Evolutionary conservation across 352 stramenopile genomes (phyloP).

Genomic region (Bremia lactucae): DNA sequence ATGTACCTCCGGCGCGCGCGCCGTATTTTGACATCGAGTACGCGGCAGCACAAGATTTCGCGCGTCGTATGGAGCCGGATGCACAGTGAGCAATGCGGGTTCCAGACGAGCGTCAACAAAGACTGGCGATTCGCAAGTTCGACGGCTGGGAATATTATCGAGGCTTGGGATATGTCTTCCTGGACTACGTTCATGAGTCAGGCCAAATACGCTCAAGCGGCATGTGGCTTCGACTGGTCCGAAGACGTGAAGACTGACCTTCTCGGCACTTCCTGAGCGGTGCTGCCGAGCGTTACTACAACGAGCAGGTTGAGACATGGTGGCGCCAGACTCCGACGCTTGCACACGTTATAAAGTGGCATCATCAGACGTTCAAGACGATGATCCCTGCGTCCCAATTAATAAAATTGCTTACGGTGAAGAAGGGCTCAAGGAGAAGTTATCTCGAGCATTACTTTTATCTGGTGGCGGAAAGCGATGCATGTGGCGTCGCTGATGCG

Average conservation of each 20-base stretch:
- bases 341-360: background rate
- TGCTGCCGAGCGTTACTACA: background rate
- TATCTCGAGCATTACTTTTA: background rate
- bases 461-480: background rate
- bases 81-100: background rate
- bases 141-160: background rate
- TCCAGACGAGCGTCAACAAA: background rate
- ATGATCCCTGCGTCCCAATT: background rate
- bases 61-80: background rate
- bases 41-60: background rate
- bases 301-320: background rate
- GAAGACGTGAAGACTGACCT: background rate
- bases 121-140: background rate
- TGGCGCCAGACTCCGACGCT: background rate
- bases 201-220: background rate
- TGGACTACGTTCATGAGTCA: background rate
- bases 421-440: background rate
- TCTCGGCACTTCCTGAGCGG: background rate
- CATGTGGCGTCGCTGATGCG: background rate
- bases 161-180: background rate
- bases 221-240: background rate
- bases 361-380: background rate
- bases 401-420: background rate
- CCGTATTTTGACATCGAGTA: background rate
- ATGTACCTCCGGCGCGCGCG: background rate